Base-by-base conservation (phyloP, 1,284 basidiomycete genomes). In the Neonothopanus nambi region DNA sequence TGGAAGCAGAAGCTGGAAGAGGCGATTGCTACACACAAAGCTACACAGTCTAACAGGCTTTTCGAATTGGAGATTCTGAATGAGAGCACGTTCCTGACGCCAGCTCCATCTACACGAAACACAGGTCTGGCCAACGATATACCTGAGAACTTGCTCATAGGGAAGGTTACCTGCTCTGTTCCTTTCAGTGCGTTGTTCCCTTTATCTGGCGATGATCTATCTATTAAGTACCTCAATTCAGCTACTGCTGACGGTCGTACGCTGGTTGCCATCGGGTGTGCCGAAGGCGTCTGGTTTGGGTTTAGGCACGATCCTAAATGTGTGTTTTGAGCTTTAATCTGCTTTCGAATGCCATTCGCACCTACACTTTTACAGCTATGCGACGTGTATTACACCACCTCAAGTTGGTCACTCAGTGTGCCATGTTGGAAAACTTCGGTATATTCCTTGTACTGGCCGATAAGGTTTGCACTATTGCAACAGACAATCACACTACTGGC, bases 1-100 rank as follows among this genome's bases (percentile, higher is more conserved):
- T 99, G 97, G 97, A 89, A 90, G 65, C 77, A 85, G 62, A 95
- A 93, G 71, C 72, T 98, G 11, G 86, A 93, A 56, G 92, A 96
- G 68, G 94, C 94, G 7, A 82, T 93, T 50, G 90, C 88, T 4
- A 67, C 97, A 57, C 84, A 95, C 33, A 83, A 83, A 62, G 89
- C 90, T 30, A 91, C 95, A 37, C 91, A 95, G 63, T 88, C 87
- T 30, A 94, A 93, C 70, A 94, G 93, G 74, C 93, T 93, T 26
- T 95, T 96, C 62, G 93, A 95, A 69, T 80, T 93, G 59, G 90
- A 92, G 64, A 90, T 87, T 3, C 76, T 95, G 49, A 94, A 91
- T 65, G 75, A 82, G 17, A 91, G 94, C 64, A 93, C 92, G 5
- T 97, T 93, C 79, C 77, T 84, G 55, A 79, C 87, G 13, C 88